Conservation (phyloP, 495 filamentous ascomycete genomes). For the Lasiosphaeriaceae sp. region DNA sequence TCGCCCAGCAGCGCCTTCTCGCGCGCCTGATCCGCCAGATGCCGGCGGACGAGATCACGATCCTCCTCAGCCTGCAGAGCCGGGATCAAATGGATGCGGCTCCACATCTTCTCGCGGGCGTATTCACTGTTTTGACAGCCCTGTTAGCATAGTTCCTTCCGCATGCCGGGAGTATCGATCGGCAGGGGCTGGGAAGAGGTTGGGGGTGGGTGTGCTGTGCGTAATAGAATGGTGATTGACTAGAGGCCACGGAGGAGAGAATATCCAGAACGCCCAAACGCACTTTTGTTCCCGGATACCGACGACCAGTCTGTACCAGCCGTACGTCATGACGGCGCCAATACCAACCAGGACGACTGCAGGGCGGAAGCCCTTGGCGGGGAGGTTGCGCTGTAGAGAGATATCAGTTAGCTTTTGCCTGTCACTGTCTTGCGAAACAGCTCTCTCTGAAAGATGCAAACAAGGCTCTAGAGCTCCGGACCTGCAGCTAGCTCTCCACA, state of each 20-base stretch:
- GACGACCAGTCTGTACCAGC: slow-evolving; percentile 75
- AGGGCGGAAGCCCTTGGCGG: slow-evolving; percentile 85
- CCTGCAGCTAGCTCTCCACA: too few relatives aligned
- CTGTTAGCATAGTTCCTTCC: neutral
- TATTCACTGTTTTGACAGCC: slow-evolving; percentile 64
- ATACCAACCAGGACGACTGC: slow-evolving; percentile 68
- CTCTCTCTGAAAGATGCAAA: too few relatives aligned
- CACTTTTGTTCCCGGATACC: slow-evolving; percentile 87
- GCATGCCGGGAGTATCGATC: too few relatives aligned
- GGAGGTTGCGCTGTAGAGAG: slow-evolving; percentile 73
- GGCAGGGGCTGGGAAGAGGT: too few relatives aligned
- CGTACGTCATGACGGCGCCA: slow-evolving; percentile 75
- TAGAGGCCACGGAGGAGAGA: too few relatives aligned
- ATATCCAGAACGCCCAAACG: too few relatives aligned
- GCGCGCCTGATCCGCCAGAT: slow-evolving; percentile 78
- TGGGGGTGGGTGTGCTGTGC: too few relatives aligned
- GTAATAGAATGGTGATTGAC: too few relatives aligned
- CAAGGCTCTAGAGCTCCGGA: too few relatives aligned
- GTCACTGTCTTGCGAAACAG: neutral
- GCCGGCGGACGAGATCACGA: slow-evolving; percentile 82
- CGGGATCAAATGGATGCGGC: slow-evolving; percentile 86
- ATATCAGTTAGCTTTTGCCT: slow-evolving; percentile 9
- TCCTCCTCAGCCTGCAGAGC: slow-evolving; percentile 94
- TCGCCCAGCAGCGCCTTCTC: slow-evolving; percentile 86
- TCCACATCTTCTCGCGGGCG: slow-evolving; percentile 96